phyloP scores from a whole-genome alignment of 164 flowering plant genomes.

The Malania oleifera region DNA sequence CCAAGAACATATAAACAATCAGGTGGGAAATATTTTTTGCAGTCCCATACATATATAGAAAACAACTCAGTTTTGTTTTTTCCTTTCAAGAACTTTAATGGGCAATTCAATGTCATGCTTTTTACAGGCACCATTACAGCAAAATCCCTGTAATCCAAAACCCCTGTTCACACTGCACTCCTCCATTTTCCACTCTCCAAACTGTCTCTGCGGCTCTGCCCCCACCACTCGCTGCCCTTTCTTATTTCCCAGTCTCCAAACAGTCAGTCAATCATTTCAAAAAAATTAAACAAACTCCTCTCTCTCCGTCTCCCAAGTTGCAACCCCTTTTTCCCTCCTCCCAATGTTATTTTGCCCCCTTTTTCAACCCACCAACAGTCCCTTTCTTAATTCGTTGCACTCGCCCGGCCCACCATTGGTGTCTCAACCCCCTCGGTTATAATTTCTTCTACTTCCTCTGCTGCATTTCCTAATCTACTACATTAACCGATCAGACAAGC shows the following conservation, averaged over 20 bases:
- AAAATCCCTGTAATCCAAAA: conserved; percentile 6
- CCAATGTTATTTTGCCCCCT: conserved; percentile 19
- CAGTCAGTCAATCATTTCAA: conserved; percentile 29
- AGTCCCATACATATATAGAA: no score
- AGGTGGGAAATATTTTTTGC: no score
- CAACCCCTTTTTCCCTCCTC: conserved; percentile 17
- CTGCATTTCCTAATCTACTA: conserved; percentile 17
- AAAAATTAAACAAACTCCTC: no score
- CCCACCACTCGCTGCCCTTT: conserved; percentile 1
- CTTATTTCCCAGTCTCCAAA: conserved; percentile 18
- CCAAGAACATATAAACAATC: no score
- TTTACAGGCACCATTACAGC: conserved; percentile 24
- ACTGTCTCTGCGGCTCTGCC: conserved; percentile 1
- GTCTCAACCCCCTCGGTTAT: not conserved
- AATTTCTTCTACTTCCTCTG: not conserved
- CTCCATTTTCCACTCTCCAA: not conserved
- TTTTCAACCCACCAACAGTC: conserved; percentile 18
- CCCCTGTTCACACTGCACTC: not conserved
- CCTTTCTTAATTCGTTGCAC: not conserved
- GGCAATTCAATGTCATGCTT: conserved; percentile 18
- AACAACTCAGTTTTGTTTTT: no score
- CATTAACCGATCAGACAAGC: conserved; percentile 79
- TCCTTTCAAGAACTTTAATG: no score
- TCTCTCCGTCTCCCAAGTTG: not conserved
- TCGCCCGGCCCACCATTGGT: not conserved